These are phyloP conservation scores for Aspergillus mulundensis DNA, from an alignment of 495 filamentous ascomycete genomes.

Conservation along the genomic window DNA sequence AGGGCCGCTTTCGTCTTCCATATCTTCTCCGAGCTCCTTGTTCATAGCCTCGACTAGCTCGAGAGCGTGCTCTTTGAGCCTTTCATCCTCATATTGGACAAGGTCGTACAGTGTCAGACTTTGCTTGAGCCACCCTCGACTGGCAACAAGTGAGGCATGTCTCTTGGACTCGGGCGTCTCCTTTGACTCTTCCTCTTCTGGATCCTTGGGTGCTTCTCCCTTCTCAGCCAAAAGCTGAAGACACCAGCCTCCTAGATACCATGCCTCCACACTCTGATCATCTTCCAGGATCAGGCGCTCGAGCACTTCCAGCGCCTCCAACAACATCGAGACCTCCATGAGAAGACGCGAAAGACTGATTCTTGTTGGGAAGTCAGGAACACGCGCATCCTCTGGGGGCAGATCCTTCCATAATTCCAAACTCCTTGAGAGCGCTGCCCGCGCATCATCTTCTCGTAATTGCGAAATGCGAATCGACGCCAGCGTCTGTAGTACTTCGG, in stretches of 20 bases:
- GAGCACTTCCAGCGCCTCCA: conserved; percentile 78
- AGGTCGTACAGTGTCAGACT: conserved; percentile 44
- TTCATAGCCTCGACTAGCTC: conserved; percentile 57
- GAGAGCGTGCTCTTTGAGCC: conserved; percentile 46
- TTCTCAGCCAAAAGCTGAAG: conserved; percentile 74
- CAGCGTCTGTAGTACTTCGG: conserved; percentile 87
- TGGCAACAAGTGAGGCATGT: conserved; percentile 40
- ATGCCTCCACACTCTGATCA: conserved; percentile 88
- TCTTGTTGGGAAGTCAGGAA: conserved; percentile 79
- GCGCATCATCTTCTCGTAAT: conserved; percentile 67
- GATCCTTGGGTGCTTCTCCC: conserved; percentile 42
- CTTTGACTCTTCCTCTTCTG: conserved; percentile 21
- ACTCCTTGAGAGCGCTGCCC: conserved; percentile 69
- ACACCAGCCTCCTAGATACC: conserved; percentile 96
- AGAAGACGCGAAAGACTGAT: conserved; percentile 80
- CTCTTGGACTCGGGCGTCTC: conserved; percentile 33
- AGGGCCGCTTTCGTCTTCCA: conserved; percentile 47
- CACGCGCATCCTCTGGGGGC: conserved; percentile 53
- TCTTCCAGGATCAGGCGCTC: conserved; percentile 82
- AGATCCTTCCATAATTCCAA: conserved; percentile 75
- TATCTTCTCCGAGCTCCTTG: conserved; percentile 52
- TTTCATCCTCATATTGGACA: conserved; percentile 51
- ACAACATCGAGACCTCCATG: conserved; percentile 84
- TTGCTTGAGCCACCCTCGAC: conserved; percentile 52
- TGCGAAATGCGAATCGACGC: conserved; percentile 94